These are phyloP conservation scores for Flueggea neowawraea DNA, from an alignment of 441 rosid species.

Conservation along the genomic window DNA sequence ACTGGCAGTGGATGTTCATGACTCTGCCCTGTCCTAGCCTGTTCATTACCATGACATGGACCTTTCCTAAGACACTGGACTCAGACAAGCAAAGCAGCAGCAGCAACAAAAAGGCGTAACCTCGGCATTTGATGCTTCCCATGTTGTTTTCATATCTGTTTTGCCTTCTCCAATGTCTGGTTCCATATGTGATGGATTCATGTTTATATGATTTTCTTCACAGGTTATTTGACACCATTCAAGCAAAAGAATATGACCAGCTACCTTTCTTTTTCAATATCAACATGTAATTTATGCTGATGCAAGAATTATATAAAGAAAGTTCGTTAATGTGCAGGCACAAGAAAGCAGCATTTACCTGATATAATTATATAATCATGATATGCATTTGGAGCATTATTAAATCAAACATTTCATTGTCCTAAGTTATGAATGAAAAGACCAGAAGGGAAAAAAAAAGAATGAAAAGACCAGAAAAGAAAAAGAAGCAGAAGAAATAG, in stretches of 20 bases:
- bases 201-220: no score
- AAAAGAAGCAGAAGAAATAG: no score
- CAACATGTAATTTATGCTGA: neutral
- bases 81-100: constrained; percentile 1
- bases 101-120: neutral
- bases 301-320: no score
- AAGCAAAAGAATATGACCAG: neutral
- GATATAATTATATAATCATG: no score
- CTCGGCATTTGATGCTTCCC: constrained; percentile 1
- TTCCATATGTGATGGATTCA: no score
- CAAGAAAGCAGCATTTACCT: no score
- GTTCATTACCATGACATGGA: constrained; percentile 9
- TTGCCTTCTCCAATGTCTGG: neutral
- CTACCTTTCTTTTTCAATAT: neutral
- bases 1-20: constrained; percentile 18
- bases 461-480: no score
- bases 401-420: no score
- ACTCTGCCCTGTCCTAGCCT: constrained; percentile 7
- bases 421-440: no score
- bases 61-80: neutral
- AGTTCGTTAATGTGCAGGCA: no score
- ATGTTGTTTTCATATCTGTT: neutral
- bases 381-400: no score
- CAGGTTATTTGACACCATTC: neutral
- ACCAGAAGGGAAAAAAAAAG: no score